These are phyloP conservation scores for Nissolia schottii DNA, from an alignment of 306 rosid genomes.

Conservation along the genomic window DNA sequence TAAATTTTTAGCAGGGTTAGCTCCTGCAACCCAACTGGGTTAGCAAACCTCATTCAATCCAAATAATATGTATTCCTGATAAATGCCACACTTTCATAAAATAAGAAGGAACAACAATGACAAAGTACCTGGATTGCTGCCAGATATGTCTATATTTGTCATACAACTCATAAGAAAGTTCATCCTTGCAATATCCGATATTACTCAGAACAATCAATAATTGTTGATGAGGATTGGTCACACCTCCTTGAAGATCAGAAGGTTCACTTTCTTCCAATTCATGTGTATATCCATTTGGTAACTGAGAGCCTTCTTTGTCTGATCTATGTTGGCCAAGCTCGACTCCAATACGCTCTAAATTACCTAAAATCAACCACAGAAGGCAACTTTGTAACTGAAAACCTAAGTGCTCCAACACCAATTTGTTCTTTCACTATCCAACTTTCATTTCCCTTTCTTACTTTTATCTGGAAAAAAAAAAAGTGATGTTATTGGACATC, in stretches of 20 bases:
- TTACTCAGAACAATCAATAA: slow-evolving; percentile 86
- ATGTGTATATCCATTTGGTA: slow-evolving; percentile 71
- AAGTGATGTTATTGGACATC: slow-evolving; percentile 4
- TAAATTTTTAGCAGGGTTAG: neutral
- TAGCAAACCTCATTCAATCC: neutral
- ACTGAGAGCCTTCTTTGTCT: slow-evolving; percentile 47
- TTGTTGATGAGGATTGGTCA: slow-evolving; percentile 68
- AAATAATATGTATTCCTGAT: neutral
- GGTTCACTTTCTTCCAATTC: slow-evolving; percentile 46
- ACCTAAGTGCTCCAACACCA: slow-evolving; percentile 1
- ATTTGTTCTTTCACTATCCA: neutral
- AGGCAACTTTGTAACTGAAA: slow-evolving; percentile 23
- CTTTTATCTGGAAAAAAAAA: neutral
- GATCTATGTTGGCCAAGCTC: slow-evolving; percentile 62
- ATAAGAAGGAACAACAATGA: neutral
- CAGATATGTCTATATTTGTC: slow-evolving; percentile 78
- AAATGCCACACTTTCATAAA: neutral
- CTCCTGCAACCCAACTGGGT: slow-evolving; percentile 4
- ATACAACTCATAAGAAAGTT: slow-evolving; percentile 81
- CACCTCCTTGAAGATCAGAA: slow-evolving; percentile 54
- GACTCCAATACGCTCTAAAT: slow-evolving; percentile 71
- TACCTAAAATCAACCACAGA: slow-evolving; percentile 48
- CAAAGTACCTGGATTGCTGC: slow-evolving; percentile 71
- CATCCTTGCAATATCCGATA: slow-evolving; percentile 94
- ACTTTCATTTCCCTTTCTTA: neutral